A percentile compares a stretch with the other conserved stretches of the same genome.
Evolutionary conservation across 768 basidiomycete genomes (phyloP).

Genomic region (Albatrellus ellisii): DNA sequence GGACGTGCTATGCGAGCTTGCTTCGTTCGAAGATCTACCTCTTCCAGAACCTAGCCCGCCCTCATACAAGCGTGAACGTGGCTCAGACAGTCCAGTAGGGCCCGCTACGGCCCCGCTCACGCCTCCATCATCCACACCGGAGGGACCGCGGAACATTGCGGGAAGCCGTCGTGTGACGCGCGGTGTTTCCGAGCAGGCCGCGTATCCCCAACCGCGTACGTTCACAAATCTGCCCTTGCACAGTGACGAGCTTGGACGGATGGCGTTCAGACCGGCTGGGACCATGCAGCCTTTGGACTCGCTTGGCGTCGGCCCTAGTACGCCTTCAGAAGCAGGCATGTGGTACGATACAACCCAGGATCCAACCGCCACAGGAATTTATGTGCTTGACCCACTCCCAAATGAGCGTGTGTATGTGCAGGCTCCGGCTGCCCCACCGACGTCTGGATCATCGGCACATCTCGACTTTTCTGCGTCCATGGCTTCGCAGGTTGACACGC

Average conservation of each 20-base stretch:
- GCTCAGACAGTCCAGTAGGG: slow-evolving; percentile 29
- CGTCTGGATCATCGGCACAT: not conserved
- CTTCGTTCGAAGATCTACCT: slow-evolving; percentile 58
- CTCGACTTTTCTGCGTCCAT: not conserved
- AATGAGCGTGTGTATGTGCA: not conserved
- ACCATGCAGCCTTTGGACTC: not conserved
- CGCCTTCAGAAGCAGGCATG: not conserved
- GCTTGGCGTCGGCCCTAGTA: not conserved
- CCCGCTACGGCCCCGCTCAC: not conserved
- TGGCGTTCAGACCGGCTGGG: not conserved
- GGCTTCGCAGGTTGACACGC: not conserved
- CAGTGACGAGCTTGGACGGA: slow-evolving; percentile 10
- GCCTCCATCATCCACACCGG: not conserved
- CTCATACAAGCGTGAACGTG: slow-evolving; percentile 50
- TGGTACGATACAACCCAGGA: not conserved
- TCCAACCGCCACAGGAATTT: not conserved
- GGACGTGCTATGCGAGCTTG: slow-evolving; percentile 64
- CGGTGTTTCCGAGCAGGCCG: slow-evolving; percentile 4
- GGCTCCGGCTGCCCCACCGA: not conserved
- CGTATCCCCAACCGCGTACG: slow-evolving; percentile 2
- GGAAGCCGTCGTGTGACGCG: slow-evolving; percentile 1
- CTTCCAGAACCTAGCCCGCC: slow-evolving; percentile 44
- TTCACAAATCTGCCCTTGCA: slow-evolving; percentile 9
- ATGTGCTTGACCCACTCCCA: not conserved
- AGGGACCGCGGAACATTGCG: not conserved